Evolutionary conservation across 2,329 filamentous ascomycete genomes (phyloP), one percentile per base, ranked within the genome.

Genomic region (Cephalotrichum gorgonifer): DNA sequence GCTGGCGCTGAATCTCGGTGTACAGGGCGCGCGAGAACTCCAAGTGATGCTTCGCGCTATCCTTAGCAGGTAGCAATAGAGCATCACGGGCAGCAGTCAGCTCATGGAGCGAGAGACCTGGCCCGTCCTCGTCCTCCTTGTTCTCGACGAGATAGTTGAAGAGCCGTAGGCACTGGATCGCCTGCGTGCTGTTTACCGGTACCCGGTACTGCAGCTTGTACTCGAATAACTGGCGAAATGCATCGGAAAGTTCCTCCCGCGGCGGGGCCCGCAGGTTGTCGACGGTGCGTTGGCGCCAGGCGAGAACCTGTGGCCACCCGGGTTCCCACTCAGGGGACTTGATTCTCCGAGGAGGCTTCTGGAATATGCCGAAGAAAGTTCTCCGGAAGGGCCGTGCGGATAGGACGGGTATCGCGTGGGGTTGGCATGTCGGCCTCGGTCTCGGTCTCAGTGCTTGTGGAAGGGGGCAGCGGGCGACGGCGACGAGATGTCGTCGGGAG

Each of bases 251-350:
- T 30, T 86, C 78, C n/a, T 72, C 62, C 3, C 72, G 68, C 0
- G 77, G 64, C 15, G 87, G 88, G 9, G 79, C 76, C 30, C 88
- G 78, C 31, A 81, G 71, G 47, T 77, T 74, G 50, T 86, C 75
- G 47, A 76, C 72, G 55, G 83, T 68, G 52, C 79, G 76, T 55
- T 78, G 78, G 47, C 77, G 71, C 62, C 88, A 76, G 51, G 86
- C 76, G 57, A 86, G 76, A 68, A 95, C 78, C 15, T 75, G 76
- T 54, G 81, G 79, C 58, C 89, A 78, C 48, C 88, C 89, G 1
- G 79, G 85, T 58, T 81, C 85, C 52, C 82, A 69, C 56, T 81
- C 74, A 46, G 81, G 72, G 22, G 79, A 72, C 61, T 80, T 83
- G 41, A 81, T 65, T 50, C 76, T 69, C 51, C 78, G 73, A 17